Evolutionary conservation across 1,139 yeast genomes (phyloP), one percentile per base, ranked within the genome.

Genomic region (Nakaseomyces bracarensis): DNA sequence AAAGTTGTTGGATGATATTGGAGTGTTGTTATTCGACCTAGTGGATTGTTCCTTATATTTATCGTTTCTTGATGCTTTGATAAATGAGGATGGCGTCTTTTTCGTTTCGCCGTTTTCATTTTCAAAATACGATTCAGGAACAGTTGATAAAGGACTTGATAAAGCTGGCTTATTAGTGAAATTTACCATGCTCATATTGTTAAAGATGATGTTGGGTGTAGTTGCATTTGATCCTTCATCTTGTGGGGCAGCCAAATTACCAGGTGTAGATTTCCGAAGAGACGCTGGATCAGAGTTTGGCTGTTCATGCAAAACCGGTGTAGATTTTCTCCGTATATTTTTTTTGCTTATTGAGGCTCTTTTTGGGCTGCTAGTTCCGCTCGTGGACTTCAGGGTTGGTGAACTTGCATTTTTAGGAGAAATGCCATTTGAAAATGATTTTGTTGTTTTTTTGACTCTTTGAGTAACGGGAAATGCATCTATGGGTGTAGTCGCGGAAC

Each of bases 131-230:
- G 45, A 42, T 36, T 53, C 55, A 2, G 51, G 38, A n/a, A 49
- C 49, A 16, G 50, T 49, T 11, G 49, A 43, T 27, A 43, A 43
- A 5, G 50, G 45, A 30, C 53, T 48, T 23, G 49, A 46, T 19
- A 41, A n/a, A 9, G 43, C 38, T 4, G 44, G 44, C 22, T 46
- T 48, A 28, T 42, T 43, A 18, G 36, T 33, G 13, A 15, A 28
- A 19, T 30, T 23, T 13, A 27, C 35, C 28, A 40, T 14, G 9
- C 35, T 38, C 30, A 38, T 22, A 23, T 18, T 23, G 16, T 31
- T 22, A 21, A 38, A 38, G 16, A 20, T 33, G 4, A 33, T 21
- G 14, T 21, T 33, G 11, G 36, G 36, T 16, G 40, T 31, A 4
- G 30, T 14, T 11, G 36, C n/a, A 15, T 21, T 30, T 4, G 23